These are phyloP conservation scores for Catharanthus roseus DNA, from an alignment of 257 asterid species.

Conservation along the genomic window DNA sequence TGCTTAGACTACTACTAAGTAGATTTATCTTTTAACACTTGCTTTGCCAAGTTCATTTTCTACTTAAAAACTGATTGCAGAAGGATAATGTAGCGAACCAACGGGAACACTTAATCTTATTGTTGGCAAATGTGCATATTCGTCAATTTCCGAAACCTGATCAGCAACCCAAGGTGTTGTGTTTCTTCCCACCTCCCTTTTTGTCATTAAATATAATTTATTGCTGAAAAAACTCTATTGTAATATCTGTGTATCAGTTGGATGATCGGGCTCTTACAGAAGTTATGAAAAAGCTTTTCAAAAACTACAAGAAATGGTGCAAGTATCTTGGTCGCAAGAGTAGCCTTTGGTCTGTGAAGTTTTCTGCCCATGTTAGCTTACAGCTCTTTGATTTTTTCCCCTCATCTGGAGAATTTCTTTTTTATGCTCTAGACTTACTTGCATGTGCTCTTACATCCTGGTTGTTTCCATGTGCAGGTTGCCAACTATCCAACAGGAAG, in stretches of 20 bases:
- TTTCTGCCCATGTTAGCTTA: background rate
- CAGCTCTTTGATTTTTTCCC: background rate
- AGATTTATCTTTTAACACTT: background rate
- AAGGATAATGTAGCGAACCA: constrained; percentile 87
- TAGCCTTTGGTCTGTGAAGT: constrained; percentile 81
- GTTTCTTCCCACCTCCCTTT: background rate
- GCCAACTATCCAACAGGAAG: constrained; percentile 98
- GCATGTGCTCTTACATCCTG: constrained; percentile 10
- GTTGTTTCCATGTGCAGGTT: constrained; percentile 49
- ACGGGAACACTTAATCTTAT: constrained; percentile 88
- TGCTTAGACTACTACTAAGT: background rate
- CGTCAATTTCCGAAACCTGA: constrained; percentile 86
- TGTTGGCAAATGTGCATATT: constrained; percentile 94
- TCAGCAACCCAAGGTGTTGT: constrained; percentile 82
- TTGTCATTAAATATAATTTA: constrained; percentile 1
- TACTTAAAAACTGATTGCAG: constrained; percentile 42
- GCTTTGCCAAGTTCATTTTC: background rate
- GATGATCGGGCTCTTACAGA: constrained; percentile 92
- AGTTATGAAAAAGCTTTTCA: constrained; percentile 93
- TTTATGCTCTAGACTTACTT: constrained; percentile 8
- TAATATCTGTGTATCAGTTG: constrained; percentile 40
- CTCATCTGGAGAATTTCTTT: background rate
- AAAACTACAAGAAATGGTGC: constrained; percentile 98
- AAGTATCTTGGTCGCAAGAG: constrained; percentile 92
- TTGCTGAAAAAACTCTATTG: constrained; percentile 5